Base-by-base conservation (phyloP, 2,329 filamentous ascomycete genomes). In the Cladosporium halotolerans region DNA sequence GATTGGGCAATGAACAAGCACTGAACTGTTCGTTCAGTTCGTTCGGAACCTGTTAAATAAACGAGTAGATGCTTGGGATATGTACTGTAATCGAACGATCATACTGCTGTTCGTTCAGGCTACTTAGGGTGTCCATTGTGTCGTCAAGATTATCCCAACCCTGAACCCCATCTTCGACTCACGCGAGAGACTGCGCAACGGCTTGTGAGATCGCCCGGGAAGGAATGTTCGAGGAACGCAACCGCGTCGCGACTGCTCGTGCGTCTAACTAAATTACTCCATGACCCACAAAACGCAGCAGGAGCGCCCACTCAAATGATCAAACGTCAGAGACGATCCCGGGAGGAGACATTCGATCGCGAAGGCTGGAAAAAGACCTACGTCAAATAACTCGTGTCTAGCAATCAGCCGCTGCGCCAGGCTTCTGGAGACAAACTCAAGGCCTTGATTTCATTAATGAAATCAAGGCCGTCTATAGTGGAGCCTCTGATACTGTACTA, bases 1-100 rank as follows among this genome's bases (percentile, higher is more conserved):
- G n/a, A n/a, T 3, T 36, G 33, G 33, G 33, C 19, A 43, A 43
- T 43, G 41, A 43, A 43, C 41, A 16, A 43, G 41, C 41, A 43
- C 41, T 28, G 19, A 43, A 43, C 41, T 28, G 41, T 43, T 43
- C 41, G 41, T 43, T 43, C 41, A 16, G 41, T 43, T 43, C 41
- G 41, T 43, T 43, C 41, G 41, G 41, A 43, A 16, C 41, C 41
- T 43, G 11, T 43, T 43, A 13, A 43, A 43, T 16, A 43, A 43
- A 43, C 7, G 41, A 43, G 13, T 16, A 43, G 3, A 28, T 16
- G 41, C 43, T 36, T 36, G n/a, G n/a, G n/a, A n/a, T n/a, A n/a
- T n/a, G 9, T 36, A 3, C 3, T 36, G 9, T 36, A 36, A 36
- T 36, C 9, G 33, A 36, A 3, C 33, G 33, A 36, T 3, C 9